Evolutionary conservation across 2,329 filamentous ascomycete genomes (phyloP).

Genomic region (Colletotrichum noveboracense): DNA sequence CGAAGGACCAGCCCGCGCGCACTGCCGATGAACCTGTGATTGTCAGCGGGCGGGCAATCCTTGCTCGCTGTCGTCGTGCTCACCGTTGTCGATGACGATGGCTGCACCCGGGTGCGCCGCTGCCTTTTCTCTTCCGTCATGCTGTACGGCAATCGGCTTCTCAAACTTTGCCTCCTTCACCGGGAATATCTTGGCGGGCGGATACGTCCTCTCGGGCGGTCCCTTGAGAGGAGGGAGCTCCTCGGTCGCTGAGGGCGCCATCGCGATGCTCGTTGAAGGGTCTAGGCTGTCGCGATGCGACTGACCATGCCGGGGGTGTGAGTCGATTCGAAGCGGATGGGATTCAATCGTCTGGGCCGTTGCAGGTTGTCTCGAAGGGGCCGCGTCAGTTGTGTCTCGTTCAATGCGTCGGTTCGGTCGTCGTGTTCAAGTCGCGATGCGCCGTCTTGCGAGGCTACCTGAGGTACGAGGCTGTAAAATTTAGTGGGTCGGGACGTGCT

Average conservation of each 20-base stretch:
- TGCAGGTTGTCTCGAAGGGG: neutral
- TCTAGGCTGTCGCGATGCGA: slow-evolving; percentile 18
- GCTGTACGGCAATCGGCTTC: slow-evolving; percentile 55
- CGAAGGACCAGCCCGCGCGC: slow-evolving; percentile 96
- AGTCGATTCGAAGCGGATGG: neutral
- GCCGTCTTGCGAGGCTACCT: slow-evolving; percentile 33
- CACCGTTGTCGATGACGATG: slow-evolving; percentile 98
- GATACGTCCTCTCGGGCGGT: slow-evolving; percentile 51
- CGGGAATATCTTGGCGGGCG: slow-evolving; percentile 62
- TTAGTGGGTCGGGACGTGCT: slow-evolving; percentile 6
- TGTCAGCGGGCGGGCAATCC: slow-evolving; percentile 9
- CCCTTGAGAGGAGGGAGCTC: slow-evolving; percentile 41
- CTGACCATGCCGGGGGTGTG: slow-evolving; percentile 15
- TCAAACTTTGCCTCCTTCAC: slow-evolving; percentile 68
- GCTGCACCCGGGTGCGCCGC: slow-evolving; percentile 67
- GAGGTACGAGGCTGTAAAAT: slow-evolving; percentile 27
- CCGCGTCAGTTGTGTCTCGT: neutral
- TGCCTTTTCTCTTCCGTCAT: slow-evolving; percentile 75
- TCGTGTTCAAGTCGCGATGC: slow-evolving; percentile 3
- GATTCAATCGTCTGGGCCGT: neutral
- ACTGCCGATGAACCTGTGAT: slow-evolving; percentile 80
- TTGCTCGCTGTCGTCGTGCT: slow-evolving; percentile 17
- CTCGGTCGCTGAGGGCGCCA: slow-evolving; percentile 61
- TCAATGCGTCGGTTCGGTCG: slow-evolving; percentile 14
- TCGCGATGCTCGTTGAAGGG: slow-evolving; percentile 31